Base-by-base conservation (phyloP, 805 yeast genomes). In the Suhomyces faveliae region DNA sequence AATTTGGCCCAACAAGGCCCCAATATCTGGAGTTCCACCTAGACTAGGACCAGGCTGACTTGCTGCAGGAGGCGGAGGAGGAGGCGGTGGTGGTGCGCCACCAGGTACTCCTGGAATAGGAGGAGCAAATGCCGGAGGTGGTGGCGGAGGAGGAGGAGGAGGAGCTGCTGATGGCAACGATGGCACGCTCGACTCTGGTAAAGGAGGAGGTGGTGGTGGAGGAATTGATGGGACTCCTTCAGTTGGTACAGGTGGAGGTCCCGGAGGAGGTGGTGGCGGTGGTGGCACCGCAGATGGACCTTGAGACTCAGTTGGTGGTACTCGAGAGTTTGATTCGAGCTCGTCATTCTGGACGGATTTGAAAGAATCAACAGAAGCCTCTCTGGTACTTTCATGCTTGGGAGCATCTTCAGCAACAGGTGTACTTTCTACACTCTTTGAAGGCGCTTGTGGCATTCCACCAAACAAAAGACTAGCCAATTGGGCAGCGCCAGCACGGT, bases 1-100 rank as follows among this genome's bases (percentile, higher is more conserved):
- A 45, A 83, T 83, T 59, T 83, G 83, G 3, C 84, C 83, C 45
- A 84, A 67, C 45, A 80, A 66, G 1, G 83, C 82, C 37, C 70
- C 58, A 21, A 84, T 62, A 38, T 73, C 67, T 5, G 71, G 54
- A 51, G 62, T 35, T 19, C 62, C 54, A 40, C 66, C 63, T 7
- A 67, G 51, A 37, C 65, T 51, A 48, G 73, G 65, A 15, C 65
- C 51, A n/a, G 69, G 62, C 3, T 68, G 56, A 5, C 63, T 51
- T 11, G 62, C 55, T 11, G 62, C 58, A 9, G 77, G 70, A 5
- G 74, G 62, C 19, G 68, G 62, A 24, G 71, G 60, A 5, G 63
- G 57, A 6, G 64, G 62, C n/a, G 70, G 63, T 20, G 60, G 62
- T 10, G 68, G 53, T 29, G 60, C 50, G 6, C 60, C 49, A 2